Evolutionary conservation across 2,329 filamentous ascomycete species (phyloP).

Genomic region (Dryadomyces quercus-mongolicae): DNA sequence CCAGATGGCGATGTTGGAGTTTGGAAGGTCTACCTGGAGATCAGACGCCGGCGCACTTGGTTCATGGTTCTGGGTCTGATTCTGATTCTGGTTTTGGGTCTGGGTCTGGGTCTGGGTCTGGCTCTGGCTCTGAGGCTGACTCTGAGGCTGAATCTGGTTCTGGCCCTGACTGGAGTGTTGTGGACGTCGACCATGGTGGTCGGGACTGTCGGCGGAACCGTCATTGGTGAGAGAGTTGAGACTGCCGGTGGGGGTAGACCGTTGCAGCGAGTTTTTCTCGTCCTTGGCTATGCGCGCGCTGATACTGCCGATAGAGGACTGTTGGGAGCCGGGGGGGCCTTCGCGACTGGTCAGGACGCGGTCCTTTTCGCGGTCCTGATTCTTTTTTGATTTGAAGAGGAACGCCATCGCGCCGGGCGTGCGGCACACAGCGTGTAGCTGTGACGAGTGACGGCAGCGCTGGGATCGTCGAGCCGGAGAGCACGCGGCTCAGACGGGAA

Average conservation of each 20-base stretch:
- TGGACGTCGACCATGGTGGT: conserved; percentile 45
- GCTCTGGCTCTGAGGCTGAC: conserved; percentile 25
- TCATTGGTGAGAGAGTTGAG: conserved; percentile 59
- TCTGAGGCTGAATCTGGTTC: no score
- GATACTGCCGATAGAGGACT: conserved; percentile 32
- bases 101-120: no score
- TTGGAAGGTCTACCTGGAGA: conserved; percentile 6
- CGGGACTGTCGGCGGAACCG: conserved; percentile 39
- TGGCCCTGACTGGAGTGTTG: conserved; percentile 34
- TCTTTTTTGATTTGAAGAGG: conserved; percentile 73
- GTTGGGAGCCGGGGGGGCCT: conserved; percentile 32
- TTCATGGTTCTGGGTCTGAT: conserved; percentile 18
- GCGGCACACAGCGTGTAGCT: no score
- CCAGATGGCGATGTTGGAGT: not conserved
- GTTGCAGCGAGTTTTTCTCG: conserved; percentile 39
- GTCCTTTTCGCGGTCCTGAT: conserved; percentile 51
- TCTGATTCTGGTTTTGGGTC: no score
- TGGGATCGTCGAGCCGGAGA: not conserved
- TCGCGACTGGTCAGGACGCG: conserved; percentile 45
- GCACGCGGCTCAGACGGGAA: no score
- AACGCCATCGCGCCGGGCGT: conserved; percentile 52
- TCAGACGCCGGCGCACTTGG: conserved; percentile 16
- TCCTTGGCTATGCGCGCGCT: conserved; percentile 36
- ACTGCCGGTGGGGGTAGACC: conserved; percentile 66
- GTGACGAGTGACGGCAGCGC: not conserved